Conservation (phyloP, 169 alveolate species). For the Pseudocohnilembus persalinus region DNA sequence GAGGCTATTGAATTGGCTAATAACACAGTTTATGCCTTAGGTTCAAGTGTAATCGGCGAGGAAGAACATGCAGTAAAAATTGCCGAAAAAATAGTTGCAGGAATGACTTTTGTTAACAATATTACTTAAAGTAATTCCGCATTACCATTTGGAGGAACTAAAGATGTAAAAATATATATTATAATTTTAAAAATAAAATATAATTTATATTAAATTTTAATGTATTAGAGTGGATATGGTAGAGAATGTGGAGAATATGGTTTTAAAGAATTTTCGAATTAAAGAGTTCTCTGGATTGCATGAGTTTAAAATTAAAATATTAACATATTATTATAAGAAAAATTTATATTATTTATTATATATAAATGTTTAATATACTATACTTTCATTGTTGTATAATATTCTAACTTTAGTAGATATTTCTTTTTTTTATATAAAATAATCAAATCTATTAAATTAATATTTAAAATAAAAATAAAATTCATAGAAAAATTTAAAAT, state of each 20-base stretch:
- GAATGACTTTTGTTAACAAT: slow-evolving; percentile 54
- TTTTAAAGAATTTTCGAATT: slow-evolving; percentile 45
- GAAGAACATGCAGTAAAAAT: slow-evolving; percentile 33
- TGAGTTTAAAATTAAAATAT: no score
- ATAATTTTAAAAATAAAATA: no score
- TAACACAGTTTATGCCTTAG: slow-evolving; percentile 57
- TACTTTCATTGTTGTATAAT: no score
- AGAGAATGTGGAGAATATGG: slow-evolving; percentile 61
- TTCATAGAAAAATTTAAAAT: no score
- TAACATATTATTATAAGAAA: no score
- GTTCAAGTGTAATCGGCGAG: slow-evolving; percentile 45
- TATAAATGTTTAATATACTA: no score
- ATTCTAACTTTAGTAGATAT: no score
- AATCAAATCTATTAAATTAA: no score
- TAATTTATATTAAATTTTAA: no score
- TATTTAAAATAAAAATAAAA: no score
- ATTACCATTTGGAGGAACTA: slow-evolving; percentile 68
- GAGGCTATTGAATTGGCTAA: slow-evolving; percentile 60
- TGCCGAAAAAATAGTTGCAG: slow-evolving; percentile 49
- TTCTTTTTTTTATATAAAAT: no score
- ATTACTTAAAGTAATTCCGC: slow-evolving; percentile 31
- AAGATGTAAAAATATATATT: slow-evolving; percentile 31
- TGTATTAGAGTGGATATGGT: slow-evolving; percentile 59
- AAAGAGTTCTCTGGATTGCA: slow-evolving; percentile 46
- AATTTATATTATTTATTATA: no score